phyloP scores from a whole-genome alignment of 1,284 basidiomycete species.

The Rhodotorula sp. region DNA sequence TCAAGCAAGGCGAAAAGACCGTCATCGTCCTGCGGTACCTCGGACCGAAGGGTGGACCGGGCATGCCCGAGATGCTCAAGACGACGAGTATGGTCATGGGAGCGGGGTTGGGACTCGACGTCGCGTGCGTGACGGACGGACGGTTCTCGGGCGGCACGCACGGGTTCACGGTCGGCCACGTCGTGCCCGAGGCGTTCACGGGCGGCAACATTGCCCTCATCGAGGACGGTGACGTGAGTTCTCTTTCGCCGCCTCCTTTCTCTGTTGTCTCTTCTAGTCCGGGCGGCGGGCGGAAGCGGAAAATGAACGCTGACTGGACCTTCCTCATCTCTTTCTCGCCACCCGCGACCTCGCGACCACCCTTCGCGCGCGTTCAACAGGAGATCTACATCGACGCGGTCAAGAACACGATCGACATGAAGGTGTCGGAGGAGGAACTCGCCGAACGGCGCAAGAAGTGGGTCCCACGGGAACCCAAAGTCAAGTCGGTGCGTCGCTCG shows the following conservation, averaged over 20 bases:
- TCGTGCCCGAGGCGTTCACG: conserved; percentile 66
- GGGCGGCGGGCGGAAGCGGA: too few species aligned
- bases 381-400: conserved; percentile 57
- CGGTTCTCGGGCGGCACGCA: conserved; percentile 92
- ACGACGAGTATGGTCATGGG: conserved; percentile 91
- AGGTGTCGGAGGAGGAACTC: conserved; percentile 69
- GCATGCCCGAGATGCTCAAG: conserved; percentile 95
- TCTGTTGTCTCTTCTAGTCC: too few species aligned
- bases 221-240: conserved; percentile 73
- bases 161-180: conserved; percentile 88
- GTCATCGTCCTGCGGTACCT: conserved; percentile 83
- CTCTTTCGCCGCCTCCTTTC: too few species aligned
- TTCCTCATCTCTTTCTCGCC: too few species aligned
- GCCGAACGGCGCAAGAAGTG: conserved; percentile 65
- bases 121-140: conserved; percentile 93
- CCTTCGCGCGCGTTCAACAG: neutral
- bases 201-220: conserved; percentile 90
- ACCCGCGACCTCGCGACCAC: too few species aligned
- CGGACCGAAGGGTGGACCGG: conserved; percentile 84
- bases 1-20: conserved; percentile 83
- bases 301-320: neutral
- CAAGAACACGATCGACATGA: conserved; percentile 74
- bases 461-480: conserved; percentile 81
- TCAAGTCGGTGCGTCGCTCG: conserved; percentile 49
- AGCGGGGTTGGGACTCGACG: conserved; percentile 84